Evolutionary conservation across 805 yeast species (phyloP), one percentile per base, ranked within the genome.

Genomic region (Yamadazyma nakazawae): DNA sequence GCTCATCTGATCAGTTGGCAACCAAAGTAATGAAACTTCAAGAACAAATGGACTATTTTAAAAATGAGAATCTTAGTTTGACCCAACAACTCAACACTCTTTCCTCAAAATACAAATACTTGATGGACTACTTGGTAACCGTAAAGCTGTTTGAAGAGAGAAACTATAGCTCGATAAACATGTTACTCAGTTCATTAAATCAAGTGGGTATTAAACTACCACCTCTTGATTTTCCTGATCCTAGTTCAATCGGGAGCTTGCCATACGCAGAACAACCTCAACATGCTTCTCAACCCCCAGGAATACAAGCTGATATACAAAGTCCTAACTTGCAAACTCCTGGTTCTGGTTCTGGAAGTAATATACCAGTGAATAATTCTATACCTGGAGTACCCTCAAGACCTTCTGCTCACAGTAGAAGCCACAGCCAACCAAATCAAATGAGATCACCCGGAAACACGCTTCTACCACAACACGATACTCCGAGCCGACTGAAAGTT

Each of bases 171-270:
- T 75, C 82, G 41, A 71, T 86, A 53, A 72, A 72, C 35, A 57
- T 74, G 1, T 60, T 86, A 28, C 70, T 79, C 21, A 70, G 71
- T 42, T 67, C 80, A 34, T 63, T 86, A 35, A 55, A 67, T 5
- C 81, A 72, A 51, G 72, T 80, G 13, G 94, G 94, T 2, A 79
- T 85, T 39, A 78, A 84, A 45, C 54, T 85, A n/a, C 90, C 91
- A 2, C 78, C 75, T 2, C 66, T 83, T 30, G 84, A 81, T 46
- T 63, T 81, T 39, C 86, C 86, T 6, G 66, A 66, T 47, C 74
- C 68, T 18, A 34, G 32, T 28, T 26, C 43, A 12, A 45, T 42
- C 30, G 46, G 39, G 2, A 26, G 18, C 25, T 13, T 13, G 17
- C 19, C 31, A 8, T 25, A 13, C 13, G 17, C 18, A n/a, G 25